phyloP scores from a whole-genome alignment of 331 rosid genomes.

The Rosa hybrid region DNA sequence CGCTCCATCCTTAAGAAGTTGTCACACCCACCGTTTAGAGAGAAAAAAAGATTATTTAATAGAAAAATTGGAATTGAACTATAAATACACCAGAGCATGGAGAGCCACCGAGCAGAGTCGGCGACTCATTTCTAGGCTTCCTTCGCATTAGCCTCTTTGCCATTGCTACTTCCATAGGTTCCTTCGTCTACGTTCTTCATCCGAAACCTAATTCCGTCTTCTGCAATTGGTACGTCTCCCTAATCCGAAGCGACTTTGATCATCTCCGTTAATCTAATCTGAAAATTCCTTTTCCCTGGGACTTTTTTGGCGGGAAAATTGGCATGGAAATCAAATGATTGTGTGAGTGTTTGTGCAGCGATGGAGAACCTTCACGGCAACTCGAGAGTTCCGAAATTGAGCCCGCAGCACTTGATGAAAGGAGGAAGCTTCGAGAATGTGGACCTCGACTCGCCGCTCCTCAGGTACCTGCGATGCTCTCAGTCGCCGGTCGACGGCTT shows the following conservation, averaged over 20 bases:
- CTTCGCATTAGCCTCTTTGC: not conserved
- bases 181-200: not conserved
- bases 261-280: not conserved
- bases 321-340: not conserved
- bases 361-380: conserved; percentile 1
- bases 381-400: conserved; percentile 3
- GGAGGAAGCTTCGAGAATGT: conserved; percentile 17
- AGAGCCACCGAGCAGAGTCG: not conserved
- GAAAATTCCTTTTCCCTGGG: not conserved
- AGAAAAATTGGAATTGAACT: no score
- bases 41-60: no score
- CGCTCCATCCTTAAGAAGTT: no score
- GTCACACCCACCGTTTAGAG: no score
- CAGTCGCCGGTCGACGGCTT: conserved; percentile 16
- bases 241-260: not conserved
- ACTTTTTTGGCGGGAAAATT: conserved; percentile 16
- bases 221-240: conserved; percentile 4
- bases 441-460: conserved; percentile 26
- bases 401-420: conserved; percentile 7
- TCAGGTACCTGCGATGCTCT: conserved; percentile 21
- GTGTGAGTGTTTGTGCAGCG: not conserved
- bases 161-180: not conserved
- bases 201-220: not conserved
- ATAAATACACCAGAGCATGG: no score
- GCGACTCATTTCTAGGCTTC: not conserved